phyloP scores from a whole-genome alignment of 1,139 yeast species.

The Tardiomyces blankii region DNA sequence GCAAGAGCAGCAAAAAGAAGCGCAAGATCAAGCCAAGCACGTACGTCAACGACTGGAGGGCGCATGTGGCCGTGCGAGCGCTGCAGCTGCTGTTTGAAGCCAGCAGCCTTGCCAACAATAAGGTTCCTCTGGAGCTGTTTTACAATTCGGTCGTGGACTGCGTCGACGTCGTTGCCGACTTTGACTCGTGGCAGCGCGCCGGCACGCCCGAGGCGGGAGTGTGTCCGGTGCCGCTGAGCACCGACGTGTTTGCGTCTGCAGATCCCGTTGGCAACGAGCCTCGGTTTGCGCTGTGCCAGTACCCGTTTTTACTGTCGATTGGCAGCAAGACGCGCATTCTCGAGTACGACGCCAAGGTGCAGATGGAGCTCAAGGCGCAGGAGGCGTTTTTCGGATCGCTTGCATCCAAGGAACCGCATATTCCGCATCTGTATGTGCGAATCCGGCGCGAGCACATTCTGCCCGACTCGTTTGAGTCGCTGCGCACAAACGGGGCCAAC shows the following conservation, averaged over 20 bases:
- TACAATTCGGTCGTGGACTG: conserved; percentile 78
- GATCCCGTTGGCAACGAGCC: background rate
- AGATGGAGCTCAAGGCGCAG: conserved; percentile 82
- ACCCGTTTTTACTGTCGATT: conserved; percentile 69
- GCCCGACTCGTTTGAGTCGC: conserved; percentile 62
- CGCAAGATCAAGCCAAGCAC: conserved; percentile 39
- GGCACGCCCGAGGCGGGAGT: background rate
- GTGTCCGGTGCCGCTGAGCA: no score
- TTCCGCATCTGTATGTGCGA: conserved; percentile 45
- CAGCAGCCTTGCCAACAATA: conserved; percentile 28
- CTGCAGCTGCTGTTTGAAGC: conserved; percentile 46
- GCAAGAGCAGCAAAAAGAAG: background rate
- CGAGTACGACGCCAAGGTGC: conserved; percentile 71
- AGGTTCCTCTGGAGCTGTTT: conserved; percentile 43
- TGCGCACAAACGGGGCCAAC: conserved; percentile 47
- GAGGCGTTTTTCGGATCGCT: conserved; percentile 76
- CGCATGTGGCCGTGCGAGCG: conserved; percentile 52
- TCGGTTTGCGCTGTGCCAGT: conserved; percentile 54
- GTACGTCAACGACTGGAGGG: conserved; percentile 77
- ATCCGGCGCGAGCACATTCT: conserved; percentile 61
- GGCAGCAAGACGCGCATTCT: conserved; percentile 73
- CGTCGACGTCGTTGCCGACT: conserved; percentile 66
- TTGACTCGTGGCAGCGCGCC: conserved; percentile 65
- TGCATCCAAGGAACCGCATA: conserved; percentile 44
- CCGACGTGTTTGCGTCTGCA: conserved; percentile 2